Percentiles rank a stretch among this genome's conserved stretches.
Conservation (phyloP, 257 asterid species). For the Osmanthus fragrans region DNA sequence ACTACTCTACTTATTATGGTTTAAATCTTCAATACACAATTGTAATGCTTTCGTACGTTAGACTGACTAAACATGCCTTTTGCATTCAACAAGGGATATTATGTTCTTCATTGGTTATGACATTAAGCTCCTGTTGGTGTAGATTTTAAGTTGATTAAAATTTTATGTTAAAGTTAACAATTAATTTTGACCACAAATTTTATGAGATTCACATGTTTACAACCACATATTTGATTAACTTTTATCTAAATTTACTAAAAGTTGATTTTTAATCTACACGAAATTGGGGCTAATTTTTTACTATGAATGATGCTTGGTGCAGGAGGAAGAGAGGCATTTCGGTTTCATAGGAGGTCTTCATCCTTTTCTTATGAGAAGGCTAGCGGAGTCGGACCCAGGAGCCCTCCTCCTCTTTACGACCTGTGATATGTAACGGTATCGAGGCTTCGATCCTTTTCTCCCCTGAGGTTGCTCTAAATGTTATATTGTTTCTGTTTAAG, state of each 20-base stretch:
- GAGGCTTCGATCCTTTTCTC: background rate
- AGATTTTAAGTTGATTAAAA: no score
- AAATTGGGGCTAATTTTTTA: background rate
- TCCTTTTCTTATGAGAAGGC: slow-evolving; percentile 82
- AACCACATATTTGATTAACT: no score
- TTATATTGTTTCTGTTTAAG: background rate
- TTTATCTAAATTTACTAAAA: no score
- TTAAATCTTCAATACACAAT: no score
- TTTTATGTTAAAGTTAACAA: no score
- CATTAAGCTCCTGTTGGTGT: no score
- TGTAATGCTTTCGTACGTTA: no score
- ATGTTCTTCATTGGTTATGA: background rate
- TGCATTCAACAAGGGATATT: background rate
- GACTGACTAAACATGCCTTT: background rate
- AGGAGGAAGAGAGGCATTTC: slow-evolving; percentile 73
- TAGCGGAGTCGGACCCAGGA: slow-evolving; percentile 78
- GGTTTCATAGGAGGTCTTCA: slow-evolving; percentile 75
- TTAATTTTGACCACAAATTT: no score
- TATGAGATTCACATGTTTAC: no score
- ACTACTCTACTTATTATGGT: no score
- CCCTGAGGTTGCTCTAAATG: slow-evolving; percentile 17
- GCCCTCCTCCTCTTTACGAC: slow-evolving; percentile 95
- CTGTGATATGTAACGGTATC: slow-evolving; percentile 49
- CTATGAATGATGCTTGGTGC: slow-evolving; percentile 31
- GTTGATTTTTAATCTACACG: no score